Percentiles rank a stretch among this genome's conserved stretches.
These are phyloP conservation scores for Bretziella fagacearum DNA, from an alignment of 2,329 filamentous ascomycete genomes.

Conservation along the genomic window DNA sequence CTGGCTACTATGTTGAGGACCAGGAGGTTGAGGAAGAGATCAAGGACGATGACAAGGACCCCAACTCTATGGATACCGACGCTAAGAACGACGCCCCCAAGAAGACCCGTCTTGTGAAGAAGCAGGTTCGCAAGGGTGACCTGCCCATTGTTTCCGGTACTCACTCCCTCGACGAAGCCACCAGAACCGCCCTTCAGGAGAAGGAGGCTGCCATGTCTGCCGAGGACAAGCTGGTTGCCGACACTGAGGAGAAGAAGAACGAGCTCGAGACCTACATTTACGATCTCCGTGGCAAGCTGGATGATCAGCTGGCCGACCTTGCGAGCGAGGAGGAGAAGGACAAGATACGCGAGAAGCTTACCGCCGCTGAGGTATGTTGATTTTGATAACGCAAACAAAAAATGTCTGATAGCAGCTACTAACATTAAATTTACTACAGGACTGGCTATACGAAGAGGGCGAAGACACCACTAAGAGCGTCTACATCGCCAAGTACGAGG, in stretches of 20 bases:
- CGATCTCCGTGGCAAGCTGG: conserved; percentile 86
- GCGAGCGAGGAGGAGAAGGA: conserved; percentile 84
- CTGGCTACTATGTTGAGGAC: conserved; percentile 95
- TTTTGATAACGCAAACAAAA: background rate
- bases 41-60: conserved; percentile 42
- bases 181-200: conserved; percentile 56
- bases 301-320: conserved; percentile 78
- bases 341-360: conserved; percentile 69
- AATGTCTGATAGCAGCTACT: background rate
- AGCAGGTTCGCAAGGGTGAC: conserved; percentile 95
- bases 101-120: conserved; percentile 95
- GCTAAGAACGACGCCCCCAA: conserved; percentile 52
- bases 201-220: conserved; percentile 82
- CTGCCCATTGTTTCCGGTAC: conserved; percentile 75
- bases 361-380: conserved; percentile 61
- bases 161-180: conserved; percentile 52
- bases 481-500: conserved; percentile 89
- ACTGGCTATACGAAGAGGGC: conserved; percentile 96
- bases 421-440: conserved; percentile 34
- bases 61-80: conserved; percentile 23
- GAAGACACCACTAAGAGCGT: conserved; percentile 87
- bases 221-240: conserved; percentile 95
- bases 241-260: conserved; percentile 99
- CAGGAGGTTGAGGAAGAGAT: conserved; percentile 91
- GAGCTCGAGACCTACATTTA: conserved; percentile 97